Percentiles rank a stretch among this genome's conserved stretches.
Conservation (phyloP, 176 grass and related monocot species). For the Alopecurus myosuroides region DNA sequence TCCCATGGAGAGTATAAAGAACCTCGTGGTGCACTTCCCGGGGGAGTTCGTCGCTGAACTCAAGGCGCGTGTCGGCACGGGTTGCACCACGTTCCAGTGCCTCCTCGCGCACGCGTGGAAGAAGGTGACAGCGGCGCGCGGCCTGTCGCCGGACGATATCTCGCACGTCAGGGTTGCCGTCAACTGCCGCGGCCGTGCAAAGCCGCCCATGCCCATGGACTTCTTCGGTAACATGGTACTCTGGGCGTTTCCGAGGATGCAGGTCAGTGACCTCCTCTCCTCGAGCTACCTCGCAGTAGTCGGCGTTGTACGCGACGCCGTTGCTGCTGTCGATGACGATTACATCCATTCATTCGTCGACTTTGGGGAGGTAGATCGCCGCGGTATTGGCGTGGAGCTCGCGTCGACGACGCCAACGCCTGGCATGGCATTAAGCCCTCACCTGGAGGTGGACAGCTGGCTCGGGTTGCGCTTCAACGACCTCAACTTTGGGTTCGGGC, state of each 20-base stretch:
- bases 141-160: not conserved
- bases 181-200: not conserved
- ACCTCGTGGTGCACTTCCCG: not conserved
- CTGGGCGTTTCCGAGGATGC: not conserved
- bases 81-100: not conserved
- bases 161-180: not conserved
- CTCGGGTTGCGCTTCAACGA: not conserved
- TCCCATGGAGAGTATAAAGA: not conserved
- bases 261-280: not conserved
- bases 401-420: not conserved
- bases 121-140: not conserved
- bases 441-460: not conserved
- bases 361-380: not conserved
- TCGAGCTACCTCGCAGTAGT: not conserved
- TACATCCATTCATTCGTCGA: not conserved
- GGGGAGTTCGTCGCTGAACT: not conserved
- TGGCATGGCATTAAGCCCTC: not conserved
- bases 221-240: not conserved
- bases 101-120: not conserved
- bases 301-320: not conserved
- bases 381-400: not conserved
- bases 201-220: not conserved
- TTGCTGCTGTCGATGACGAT: not conserved
- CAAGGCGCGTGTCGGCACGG: not conserved
- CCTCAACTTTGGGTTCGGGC: not conserved